These are phyloP conservation scores for Halophytophthora batemanensis DNA, from an alignment of 352 stramenopile genomes.

Conservation along the genomic window DNA sequence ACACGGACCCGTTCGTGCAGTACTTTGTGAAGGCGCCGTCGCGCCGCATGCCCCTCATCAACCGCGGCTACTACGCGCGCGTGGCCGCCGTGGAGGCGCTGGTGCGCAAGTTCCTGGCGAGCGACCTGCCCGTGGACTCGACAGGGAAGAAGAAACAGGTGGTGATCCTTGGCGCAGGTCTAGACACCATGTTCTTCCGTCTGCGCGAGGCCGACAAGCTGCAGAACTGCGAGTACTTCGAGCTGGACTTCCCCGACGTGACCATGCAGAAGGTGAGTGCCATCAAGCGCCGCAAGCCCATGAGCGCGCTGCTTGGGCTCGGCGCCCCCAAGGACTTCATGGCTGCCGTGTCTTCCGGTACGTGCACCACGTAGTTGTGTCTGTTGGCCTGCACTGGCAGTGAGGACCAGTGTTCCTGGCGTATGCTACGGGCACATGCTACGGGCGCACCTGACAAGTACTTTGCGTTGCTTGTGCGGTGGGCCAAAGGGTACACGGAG, in stretches of 20 bases:
- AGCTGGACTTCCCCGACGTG: conserved; percentile 80
- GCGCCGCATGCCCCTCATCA: conserved; percentile 87
- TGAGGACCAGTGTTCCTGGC: too few species aligned
- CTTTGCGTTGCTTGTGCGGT: neutral
- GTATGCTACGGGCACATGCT: too few species aligned
- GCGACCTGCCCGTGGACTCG: neutral
- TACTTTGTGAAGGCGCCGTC: conserved; percentile 83
- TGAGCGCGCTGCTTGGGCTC: conserved; percentile 46
- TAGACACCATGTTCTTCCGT: conserved; percentile 86
- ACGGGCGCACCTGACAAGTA: too few species aligned
- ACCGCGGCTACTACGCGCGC: conserved; percentile 86
- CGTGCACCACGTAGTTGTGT: neutral
- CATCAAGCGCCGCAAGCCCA: conserved; percentile 65
- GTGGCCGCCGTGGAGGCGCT: conserved; percentile 70
- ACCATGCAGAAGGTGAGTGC: conserved; percentile 77
- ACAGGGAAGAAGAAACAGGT: conserved; percentile 52
- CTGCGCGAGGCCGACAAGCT: conserved; percentile 41
- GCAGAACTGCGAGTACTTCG: conserved; percentile 70
- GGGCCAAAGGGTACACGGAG: conserved; percentile 44
- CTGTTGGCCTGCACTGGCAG: neutral
- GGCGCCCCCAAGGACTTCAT: conserved; percentile 39
- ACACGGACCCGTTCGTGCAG: conserved; percentile 66
- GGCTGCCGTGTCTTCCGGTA: conserved; percentile 47
- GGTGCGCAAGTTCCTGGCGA: conserved; percentile 59
- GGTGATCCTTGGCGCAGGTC: conserved; percentile 74